A percentile compares a stretch with the other conserved stretches of the same genome.
Evolutionary conservation across 129 eudicot genomes (phyloP).

Genomic region (Helichrysum umbraculigerum): DNA sequence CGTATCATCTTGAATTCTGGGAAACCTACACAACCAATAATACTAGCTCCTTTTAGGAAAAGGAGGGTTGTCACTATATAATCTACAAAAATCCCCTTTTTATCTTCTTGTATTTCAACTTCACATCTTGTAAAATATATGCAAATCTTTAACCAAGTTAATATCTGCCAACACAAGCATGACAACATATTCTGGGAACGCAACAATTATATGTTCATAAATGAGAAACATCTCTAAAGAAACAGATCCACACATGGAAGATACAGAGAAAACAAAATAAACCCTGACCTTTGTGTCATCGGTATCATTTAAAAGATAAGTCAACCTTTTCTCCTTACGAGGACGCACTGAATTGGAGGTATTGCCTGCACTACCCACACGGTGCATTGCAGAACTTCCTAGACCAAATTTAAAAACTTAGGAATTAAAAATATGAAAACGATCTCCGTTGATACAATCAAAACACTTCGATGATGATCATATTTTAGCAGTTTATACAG

Average conservation of each 20-base stretch:
- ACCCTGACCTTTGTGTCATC: conserved; percentile 73
- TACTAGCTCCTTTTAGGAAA: not conserved
- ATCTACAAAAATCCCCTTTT: conserved; percentile 6
- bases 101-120: not conserved
- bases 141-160: conserved; percentile 12
- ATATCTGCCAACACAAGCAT: conserved; percentile 6
- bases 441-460: not conserved
- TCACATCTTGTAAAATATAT: conserved; percentile 8
- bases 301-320: conserved; percentile 76
- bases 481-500: not conserved
- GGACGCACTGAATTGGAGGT: conserved; percentile 63
- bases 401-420: conserved; percentile 20
- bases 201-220: conserved; percentile 17
- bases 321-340: conserved; percentile 84
- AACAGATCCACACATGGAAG: conserved; percentile 12
- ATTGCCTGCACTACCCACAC: conserved; percentile 88
- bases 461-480: not conserved
- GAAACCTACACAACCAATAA: not conserved
- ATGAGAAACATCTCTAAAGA: not conserved
- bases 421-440: conserved; percentile 13
- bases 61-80: not conserved
- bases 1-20: not conserved
- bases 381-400: conserved; percentile 73
- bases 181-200: conserved; percentile 11
- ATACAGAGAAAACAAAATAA: conserved; percentile 12